Percentiles rank a stretch among this genome's conserved stretches.
Conservation (phyloP, 805 yeast species). For the Kuraishia ogatae region DNA sequence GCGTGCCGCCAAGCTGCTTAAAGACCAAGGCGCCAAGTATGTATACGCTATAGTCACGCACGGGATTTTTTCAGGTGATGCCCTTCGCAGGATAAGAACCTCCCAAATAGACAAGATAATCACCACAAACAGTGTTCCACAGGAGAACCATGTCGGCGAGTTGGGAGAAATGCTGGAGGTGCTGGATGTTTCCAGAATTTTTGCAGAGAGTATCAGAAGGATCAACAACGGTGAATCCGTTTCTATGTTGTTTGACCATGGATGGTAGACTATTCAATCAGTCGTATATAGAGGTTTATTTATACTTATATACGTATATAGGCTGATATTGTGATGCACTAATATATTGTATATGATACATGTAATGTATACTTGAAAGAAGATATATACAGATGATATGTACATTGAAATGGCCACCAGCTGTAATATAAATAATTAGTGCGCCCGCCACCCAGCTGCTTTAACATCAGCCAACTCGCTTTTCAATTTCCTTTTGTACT, state of each 20-base stretch:
- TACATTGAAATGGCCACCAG: too few species aligned
- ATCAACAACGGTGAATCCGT: constrained; percentile 97
- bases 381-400: too few species aligned
- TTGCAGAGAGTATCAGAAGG: constrained; percentile 93
- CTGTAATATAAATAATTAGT: too few species aligned
- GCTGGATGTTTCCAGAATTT: constrained; percentile 77
- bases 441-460: too few species aligned
- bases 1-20: constrained; percentile 83
- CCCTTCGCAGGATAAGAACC: constrained; percentile 57
- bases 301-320: too few species aligned
- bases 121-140: constrained; percentile 90
- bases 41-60: constrained; percentile 89
- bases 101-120: constrained; percentile 76
- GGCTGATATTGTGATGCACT: too few species aligned
- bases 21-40: constrained; percentile 85
- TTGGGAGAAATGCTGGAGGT: constrained; percentile 65
- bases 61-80: constrained; percentile 90
- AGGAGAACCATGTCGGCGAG: constrained; percentile 42
- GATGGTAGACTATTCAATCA: constrained; percentile 30
- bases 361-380: too few species aligned
- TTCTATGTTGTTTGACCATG: constrained; percentile 86
- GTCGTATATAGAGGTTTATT: neutral
- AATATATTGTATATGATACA: too few species aligned
- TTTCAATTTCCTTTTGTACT: constrained; percentile 14
- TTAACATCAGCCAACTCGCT: constrained; percentile 3